These are phyloP conservation scores for Metschnikowia hibisci DNA, from an alignment of 805 yeast genomes.

Conservation along the genomic window DNA sequence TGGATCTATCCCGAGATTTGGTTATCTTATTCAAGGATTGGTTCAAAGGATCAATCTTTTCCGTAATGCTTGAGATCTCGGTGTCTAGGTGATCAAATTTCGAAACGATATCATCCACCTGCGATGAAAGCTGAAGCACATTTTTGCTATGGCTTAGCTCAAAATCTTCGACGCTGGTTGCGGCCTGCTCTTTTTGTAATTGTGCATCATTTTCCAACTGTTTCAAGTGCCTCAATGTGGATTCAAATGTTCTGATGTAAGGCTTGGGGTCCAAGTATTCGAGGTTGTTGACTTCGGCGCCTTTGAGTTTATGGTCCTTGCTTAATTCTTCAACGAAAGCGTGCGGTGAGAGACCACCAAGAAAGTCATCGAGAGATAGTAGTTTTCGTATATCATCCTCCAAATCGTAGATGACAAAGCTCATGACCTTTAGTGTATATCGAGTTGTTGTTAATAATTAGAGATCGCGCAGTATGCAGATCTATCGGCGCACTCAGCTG, in stretches of 20 bases:
- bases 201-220: conserved; percentile 55
- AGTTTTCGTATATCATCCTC: conserved; percentile 59
- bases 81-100: conserved; percentile 50
- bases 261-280: conserved; percentile 85
- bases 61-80: conserved; percentile 53
- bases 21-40: conserved; percentile 64
- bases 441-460: neutral
- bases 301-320: conserved; percentile 55
- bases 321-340: conserved; percentile 80
- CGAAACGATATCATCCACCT: conserved; percentile 42
- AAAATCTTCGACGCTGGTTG: conserved; percentile 51
- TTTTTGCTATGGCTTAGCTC: conserved; percentile 68
- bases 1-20: conserved; percentile 67
- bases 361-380: conserved; percentile 57
- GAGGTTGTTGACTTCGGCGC: conserved; percentile 47
- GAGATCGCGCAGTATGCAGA: neutral
- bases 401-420: conserved; percentile 52
- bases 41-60: conserved; percentile 65
- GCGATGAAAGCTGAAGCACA: conserved; percentile 51
- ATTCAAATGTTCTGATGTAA: conserved; percentile 87
- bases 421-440: conserved; percentile 22
- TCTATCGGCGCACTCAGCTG: neutral
- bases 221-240: conserved; percentile 70
- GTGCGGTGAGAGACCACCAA: conserved; percentile 66
- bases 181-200: conserved; percentile 47